Evolutionary conservation across 495 filamentous ascomycete species (phyloP).

Genomic region (Pyrenula aspistea): DNA sequence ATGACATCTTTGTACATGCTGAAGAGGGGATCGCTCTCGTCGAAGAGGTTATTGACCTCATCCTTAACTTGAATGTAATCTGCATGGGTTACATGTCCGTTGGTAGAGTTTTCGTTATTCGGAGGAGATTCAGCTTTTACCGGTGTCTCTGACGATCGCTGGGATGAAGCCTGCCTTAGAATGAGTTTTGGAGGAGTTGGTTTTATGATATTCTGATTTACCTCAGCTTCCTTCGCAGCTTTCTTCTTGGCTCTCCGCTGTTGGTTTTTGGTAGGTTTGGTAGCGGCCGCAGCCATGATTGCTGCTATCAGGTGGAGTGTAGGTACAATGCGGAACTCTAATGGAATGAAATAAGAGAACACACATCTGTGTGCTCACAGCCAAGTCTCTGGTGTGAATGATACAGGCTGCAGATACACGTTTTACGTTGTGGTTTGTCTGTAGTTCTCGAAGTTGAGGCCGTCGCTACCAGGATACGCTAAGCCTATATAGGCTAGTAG

Average conservation of each 20-base stretch:
- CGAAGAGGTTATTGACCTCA: slow-evolving; percentile 25
- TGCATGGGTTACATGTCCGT: slow-evolving; percentile 6
- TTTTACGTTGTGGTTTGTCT: too few relatives aligned
- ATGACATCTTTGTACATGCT: slow-evolving; percentile 73
- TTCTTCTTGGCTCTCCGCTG: slow-evolving; percentile 82
- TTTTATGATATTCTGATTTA: slow-evolving; percentile 19
- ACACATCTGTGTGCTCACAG: too few relatives aligned
- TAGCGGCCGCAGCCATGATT: slow-evolving; percentile 15
- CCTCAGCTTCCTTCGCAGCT: slow-evolving; percentile 56
- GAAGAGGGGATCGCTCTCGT: slow-evolving; percentile 64
- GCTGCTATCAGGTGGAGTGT: too few relatives aligned
- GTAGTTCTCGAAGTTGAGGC: too few relatives aligned
- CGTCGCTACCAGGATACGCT: too few relatives aligned
- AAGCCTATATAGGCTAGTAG: too few relatives aligned
- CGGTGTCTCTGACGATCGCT: slow-evolving; percentile 17
- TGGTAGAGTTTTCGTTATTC: slow-evolving; percentile 4
- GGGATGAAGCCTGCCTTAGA: slow-evolving; percentile 9
- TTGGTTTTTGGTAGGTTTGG: slow-evolving; percentile 74
- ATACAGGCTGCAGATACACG: too few relatives aligned
- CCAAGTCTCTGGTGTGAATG: too few relatives aligned
- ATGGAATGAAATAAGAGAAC: too few relatives aligned
- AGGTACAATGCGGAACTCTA: too few relatives aligned
- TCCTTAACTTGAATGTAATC: slow-evolving; percentile 20
- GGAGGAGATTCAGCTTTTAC: slow-evolving; percentile 6
- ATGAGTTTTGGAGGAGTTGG: slow-evolving; percentile 13